Evolutionary conservation across 192 early-diverging fungal species (phyloP), one percentile per base, ranked within the genome.

Genomic region (Chytriomyces hyalinus): DNA sequence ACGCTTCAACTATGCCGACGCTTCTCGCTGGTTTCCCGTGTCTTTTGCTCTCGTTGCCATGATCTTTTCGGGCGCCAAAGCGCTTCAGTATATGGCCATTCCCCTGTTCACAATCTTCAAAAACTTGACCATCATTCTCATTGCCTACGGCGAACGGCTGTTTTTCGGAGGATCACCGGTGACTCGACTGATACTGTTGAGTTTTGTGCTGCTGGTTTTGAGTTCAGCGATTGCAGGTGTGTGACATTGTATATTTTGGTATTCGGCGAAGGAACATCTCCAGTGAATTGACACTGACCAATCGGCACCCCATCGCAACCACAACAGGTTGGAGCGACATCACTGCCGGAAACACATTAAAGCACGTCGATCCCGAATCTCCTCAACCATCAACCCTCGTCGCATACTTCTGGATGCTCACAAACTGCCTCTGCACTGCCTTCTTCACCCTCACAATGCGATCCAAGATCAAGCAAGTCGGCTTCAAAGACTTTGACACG

Each of bases 31-130:
- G 96, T 90, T 99, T 73, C 89, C 92, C 1, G 94, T 99, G 73
- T 92, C 96, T 6, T 76, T 90, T 67, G 86, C 91, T 57, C 88
- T 97, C 48, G 94, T 95, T 6, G 86, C 91, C 48, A 99, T 99
- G 97, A 93, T 99, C 72, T 99, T 98, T 85, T 97, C 96, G 10
- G 97, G 96, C 65, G 94, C 93, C 65, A 97, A 97, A 81, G 92
- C 95, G 59, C 81, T 99, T 5, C 93, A 97, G 80, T 97, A 90
- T 81, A 87, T 99, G 48, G 88, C 92, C 70, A 95, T 99, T 67
- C 94, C 97, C 17, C 86, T 99, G 46, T 98, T 97, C 79, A 99
- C 97, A 24, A 92, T 99, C 74, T 99, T 99, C 87, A 99, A 99
- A 85, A 99, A 99, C 87, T 80, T 98, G 77, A 99, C 97, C 51